phyloP scores from a whole-genome alignment of 169 alveolate species.

The Plasmodium cynomolgi region DNA sequence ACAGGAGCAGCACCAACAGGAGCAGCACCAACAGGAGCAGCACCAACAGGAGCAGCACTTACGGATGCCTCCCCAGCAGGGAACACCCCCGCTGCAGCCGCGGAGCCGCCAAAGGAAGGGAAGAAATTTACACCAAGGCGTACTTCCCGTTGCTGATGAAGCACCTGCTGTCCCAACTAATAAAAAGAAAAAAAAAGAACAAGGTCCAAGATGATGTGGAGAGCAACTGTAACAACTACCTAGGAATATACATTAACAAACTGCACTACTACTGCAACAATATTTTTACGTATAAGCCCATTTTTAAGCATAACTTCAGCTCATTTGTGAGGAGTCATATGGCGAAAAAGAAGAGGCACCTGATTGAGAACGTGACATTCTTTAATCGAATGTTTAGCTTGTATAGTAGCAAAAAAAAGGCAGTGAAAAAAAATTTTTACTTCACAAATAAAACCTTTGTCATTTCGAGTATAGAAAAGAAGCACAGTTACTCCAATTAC shows the following conservation, averaged over 20 bases:
- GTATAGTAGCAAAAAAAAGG: constrained; percentile 11
- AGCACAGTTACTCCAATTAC: constrained; percentile 11
- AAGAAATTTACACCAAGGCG: background rate
- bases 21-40: background rate
- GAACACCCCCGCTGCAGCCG: background rate
- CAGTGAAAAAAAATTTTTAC: background rate
- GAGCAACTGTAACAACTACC: constrained; percentile 15
- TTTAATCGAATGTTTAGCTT: background rate
- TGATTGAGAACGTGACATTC: background rate
- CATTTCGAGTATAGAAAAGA: constrained; percentile 1
- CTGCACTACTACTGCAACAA: constrained; percentile 46
- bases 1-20: background rate
- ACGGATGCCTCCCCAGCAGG: background rate
- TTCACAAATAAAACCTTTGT: constrained; percentile 9
- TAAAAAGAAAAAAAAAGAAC: background rate
- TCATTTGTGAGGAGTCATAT: constrained; percentile 9
- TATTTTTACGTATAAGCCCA: constrained; percentile 26
- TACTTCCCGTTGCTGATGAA: constrained; percentile 26
- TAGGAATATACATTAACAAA: constrained; percentile 36
- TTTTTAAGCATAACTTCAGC: constrained; percentile 18
- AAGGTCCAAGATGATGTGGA: background rate
- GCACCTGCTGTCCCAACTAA: background rate
- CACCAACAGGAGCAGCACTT: background rate
- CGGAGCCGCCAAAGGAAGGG: background rate
- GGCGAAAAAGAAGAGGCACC: background rate